phyloP scores from a whole-genome alignment of 208 protist genomes.

The Leishmania tarentolae region DNA sequence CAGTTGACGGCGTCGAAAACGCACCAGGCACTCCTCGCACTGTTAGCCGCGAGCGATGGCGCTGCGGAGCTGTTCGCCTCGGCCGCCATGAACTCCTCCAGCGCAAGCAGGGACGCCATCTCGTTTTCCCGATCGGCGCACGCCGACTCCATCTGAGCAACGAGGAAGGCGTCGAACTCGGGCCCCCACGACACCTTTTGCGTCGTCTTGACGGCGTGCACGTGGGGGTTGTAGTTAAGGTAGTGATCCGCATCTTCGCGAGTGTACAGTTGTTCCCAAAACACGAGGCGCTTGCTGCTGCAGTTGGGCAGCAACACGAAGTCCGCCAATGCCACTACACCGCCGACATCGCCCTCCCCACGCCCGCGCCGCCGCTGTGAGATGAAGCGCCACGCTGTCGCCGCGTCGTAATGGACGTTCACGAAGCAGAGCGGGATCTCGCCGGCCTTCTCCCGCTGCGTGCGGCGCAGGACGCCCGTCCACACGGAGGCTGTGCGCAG shows the following conservation, averaged over 20 bases:
- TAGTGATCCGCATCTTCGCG: conserved; percentile 36
- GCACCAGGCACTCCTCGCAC: conserved; percentile 37
- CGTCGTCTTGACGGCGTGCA: conserved; percentile 15
- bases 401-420: conserved; percentile 67
- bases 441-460: conserved; percentile 51
- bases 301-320: conserved; percentile 56
- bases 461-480: conserved; percentile 64
- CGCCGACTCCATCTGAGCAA: conserved; percentile 41
- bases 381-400: conserved; percentile 65
- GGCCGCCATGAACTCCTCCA: conserved; percentile 25
- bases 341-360: background rate
- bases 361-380: conserved; percentile 18
- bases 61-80: conserved; percentile 1
- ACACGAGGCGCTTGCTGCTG: conserved; percentile 72
- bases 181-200: conserved; percentile 39
- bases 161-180: conserved; percentile 64
- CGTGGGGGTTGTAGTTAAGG: conserved; percentile 35
- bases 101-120: conserved; percentile 16
- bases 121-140: conserved; percentile 34
- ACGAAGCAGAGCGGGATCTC: conserved; percentile 62
- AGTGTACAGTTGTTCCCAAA: conserved; percentile 77
- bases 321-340: conserved; percentile 6
- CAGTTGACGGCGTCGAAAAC: conserved; percentile 45
- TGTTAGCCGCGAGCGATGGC: background rate
- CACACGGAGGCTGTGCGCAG: conserved; percentile 71